Conservation (phyloP, 352 stramenopile genomes). For the Peronospora destructor region DNA sequence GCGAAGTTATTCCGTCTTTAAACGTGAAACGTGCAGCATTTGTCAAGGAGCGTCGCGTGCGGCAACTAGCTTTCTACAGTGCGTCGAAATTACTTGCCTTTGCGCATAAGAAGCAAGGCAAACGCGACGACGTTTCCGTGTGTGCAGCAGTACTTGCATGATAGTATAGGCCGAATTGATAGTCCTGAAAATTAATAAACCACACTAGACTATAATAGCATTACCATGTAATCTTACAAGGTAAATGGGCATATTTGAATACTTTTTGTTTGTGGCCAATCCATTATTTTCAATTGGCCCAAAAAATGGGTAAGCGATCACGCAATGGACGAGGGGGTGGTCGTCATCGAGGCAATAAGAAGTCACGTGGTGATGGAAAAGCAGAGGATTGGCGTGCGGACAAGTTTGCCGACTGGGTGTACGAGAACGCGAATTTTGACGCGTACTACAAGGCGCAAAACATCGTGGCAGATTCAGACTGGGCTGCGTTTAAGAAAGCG, state of each 20-base stretch:
- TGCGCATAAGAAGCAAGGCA: conserved; percentile 83
- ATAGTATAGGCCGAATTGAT: conserved; percentile 4
- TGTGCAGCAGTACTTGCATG: conserved; percentile 78
- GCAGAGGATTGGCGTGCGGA: conserved; percentile 37
- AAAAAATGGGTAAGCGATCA: conserved; percentile 42
- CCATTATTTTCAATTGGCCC: conserved; percentile 4
- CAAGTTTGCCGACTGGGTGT: conserved; percentile 81
- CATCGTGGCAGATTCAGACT: conserved; percentile 80
- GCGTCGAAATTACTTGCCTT: conserved; percentile 84
- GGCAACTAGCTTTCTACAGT: conserved; percentile 83
- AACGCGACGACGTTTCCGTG: conserved; percentile 83
- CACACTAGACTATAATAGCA: conserved; percentile 11
- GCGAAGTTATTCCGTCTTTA: conserved; percentile 58
- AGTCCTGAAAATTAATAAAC: conserved; percentile 20
- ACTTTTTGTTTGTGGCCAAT: conserved; percentile 12
- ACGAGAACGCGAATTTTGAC: conserved; percentile 81
- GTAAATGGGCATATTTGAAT: background rate
- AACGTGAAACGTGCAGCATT: conserved; percentile 57
- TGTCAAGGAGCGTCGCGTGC: conserved; percentile 77
- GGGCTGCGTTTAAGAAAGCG: conserved; percentile 85
- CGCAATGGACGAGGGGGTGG: conserved; percentile 33
- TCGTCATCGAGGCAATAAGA: conserved; percentile 44
- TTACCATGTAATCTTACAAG: background rate
- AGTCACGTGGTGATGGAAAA: conserved; percentile 37
- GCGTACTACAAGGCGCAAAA: conserved; percentile 85